Evolutionary conservation across 1,284 basidiomycete genomes (phyloP), one percentile per base, ranked within the genome.

Genomic region (Ganoderma lingzhi): DNA sequence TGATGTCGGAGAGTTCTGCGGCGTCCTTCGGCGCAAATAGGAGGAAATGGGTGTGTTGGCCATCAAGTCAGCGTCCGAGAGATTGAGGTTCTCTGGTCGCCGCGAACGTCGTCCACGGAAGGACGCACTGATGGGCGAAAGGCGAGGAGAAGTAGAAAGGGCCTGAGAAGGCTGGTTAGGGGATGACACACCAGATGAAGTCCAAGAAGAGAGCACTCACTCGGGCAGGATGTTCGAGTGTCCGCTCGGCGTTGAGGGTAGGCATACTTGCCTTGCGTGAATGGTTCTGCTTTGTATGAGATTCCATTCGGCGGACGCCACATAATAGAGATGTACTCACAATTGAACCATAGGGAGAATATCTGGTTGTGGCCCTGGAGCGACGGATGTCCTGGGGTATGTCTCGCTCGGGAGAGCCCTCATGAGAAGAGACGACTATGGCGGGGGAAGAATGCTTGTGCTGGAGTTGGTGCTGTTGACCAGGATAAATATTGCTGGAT

Each of bases 21-120:
- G 92, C 2, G 91, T 92, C 80, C 89, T 91, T 69, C 92, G 88
- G 70, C 92, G 90, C 55, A 92, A 88, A 71, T 91, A 94, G 44
- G 87, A 86, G 23, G 92, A 94, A 69, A 94, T 94, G 66, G 92
- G 92, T 9, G 90, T 92, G 69, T 80, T 84, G 6, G 83, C 84
- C 55, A 84, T 78, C 39, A 79, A 74, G 66, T 85, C 83, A 45
- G 80, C 74, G 37, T 80, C 81, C 41, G 74, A 74, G 23, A 80
- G 74, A 5, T 70, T 68, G 62, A 78, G 74, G 64, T 79, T 79
- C 32, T 78, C 75, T 55, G 77, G 77, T 23, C 76, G 75, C 19
- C 72, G 65, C 3, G 74, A 70, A 28, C 71, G 68, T 37, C 66
- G 71, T 30, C 73, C 72, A 37, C 71, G 69, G 64, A 74, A 76